Percentiles rank a stretch among this genome's conserved stretches.
Evolutionary conservation across 495 filamentous ascomycete genomes (phyloP).

Genomic region (Xylaria scruposa): DNA sequence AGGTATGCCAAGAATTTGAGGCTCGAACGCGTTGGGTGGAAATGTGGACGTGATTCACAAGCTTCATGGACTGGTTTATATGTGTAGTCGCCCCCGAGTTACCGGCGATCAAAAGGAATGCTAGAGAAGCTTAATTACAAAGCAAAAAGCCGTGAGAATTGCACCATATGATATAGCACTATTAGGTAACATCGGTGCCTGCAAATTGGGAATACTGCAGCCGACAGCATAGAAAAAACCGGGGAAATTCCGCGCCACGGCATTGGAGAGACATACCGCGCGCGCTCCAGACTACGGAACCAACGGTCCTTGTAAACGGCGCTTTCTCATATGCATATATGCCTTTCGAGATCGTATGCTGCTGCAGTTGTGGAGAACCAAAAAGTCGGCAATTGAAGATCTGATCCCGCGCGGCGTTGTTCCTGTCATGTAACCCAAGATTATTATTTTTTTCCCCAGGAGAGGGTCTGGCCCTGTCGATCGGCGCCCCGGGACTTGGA

Average conservation of each 20-base stretch:
- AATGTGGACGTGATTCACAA: neutral
- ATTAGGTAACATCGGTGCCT: neutral
- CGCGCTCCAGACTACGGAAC: slow-evolving; percentile 7
- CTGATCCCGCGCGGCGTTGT: slow-evolving; percentile 4
- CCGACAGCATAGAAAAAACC: neutral
- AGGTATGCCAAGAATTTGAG: slow-evolving; percentile 20
- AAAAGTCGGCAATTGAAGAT: slow-evolving; percentile 18
- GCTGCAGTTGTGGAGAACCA: slow-evolving; percentile 26
- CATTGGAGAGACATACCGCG: slow-evolving; percentile 1
- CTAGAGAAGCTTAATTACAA: neutral
- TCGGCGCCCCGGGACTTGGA: slow-evolving; percentile 12
- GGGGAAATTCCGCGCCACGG: slow-evolving; percentile 7
- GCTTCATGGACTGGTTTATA: neutral
- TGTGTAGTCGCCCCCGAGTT: too few relatives aligned
- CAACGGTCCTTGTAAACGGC: slow-evolving; percentile 19
- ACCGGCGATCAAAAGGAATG: too few relatives aligned
- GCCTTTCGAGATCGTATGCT: neutral
- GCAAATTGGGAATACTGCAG: slow-evolving; percentile 7
- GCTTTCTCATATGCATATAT: neutral
- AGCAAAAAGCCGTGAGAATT: neutral
- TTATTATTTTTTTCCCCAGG: neutral
- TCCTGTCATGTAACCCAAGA: slow-evolving; percentile 25
- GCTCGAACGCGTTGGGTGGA: slow-evolving; percentile 5
- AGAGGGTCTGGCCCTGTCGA: slow-evolving; percentile 24
- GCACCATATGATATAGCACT: neutral